Evolutionary conservation across 176 grass and related monocot species (phyloP).

Genomic region (Avena insularis): DNA sequence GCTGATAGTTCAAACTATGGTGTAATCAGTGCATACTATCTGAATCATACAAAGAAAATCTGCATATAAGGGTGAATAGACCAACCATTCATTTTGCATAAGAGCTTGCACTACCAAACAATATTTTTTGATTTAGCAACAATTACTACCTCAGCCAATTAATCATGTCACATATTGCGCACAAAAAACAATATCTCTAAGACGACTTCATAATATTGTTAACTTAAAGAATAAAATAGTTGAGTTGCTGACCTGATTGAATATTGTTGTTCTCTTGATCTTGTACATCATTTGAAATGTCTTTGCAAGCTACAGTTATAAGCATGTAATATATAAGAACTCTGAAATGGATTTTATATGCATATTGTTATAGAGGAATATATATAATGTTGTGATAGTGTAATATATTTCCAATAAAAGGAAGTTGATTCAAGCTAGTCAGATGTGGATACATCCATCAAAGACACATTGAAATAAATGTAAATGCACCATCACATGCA

Average conservation of each 20-base stretch:
- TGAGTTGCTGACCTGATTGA: background rate
- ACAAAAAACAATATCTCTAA: background rate
- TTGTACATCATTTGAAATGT: background rate
- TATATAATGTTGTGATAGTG: background rate
- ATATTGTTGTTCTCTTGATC: background rate
- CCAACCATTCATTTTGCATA: background rate
- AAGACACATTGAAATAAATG: background rate
- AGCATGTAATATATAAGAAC: background rate
- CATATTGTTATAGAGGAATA: background rate
- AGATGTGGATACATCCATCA: background rate
- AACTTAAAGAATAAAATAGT: background rate
- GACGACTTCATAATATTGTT: background rate
- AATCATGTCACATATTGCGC: background rate
- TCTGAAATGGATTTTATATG: background rate
- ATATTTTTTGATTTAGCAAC: too few species aligned
- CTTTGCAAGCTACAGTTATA: background rate
- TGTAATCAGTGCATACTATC: background rate
- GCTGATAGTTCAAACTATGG: background rate
- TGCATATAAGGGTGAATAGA: background rate
- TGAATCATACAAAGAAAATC: background rate
- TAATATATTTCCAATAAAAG: background rate
- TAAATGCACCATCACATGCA: background rate
- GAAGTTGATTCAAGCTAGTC: background rate
- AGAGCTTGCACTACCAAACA: background rate
- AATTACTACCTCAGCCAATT: background rate